phyloP scores from a whole-genome alignment of 2,329 filamentous ascomycete genomes.

The Ascochyta pisi region DNA sequence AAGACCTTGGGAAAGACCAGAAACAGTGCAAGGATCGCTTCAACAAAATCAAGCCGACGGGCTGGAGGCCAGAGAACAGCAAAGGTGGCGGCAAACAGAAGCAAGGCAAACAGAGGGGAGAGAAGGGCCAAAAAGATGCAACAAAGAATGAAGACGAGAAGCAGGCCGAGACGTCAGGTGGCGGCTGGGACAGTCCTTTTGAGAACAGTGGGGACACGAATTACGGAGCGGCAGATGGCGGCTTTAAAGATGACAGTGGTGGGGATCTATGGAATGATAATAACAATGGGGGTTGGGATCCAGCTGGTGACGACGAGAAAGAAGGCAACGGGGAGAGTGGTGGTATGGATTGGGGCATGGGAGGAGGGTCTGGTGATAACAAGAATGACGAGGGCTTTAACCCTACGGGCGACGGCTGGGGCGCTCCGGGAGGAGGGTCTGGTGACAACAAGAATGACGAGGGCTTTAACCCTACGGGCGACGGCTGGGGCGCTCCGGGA shows the following conservation, averaged over 20 bases:
- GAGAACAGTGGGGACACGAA: neutral
- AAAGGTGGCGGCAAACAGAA: slow-evolving; percentile 28
- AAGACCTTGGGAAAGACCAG: slow-evolving; percentile 35
- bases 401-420: no score
- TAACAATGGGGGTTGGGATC: neutral
- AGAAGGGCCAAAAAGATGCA: slow-evolving; percentile 22
- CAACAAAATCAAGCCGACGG: slow-evolving; percentile 45
- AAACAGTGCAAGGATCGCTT: slow-evolving; percentile 35
- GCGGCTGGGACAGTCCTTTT: neutral
- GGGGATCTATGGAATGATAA: neutral
- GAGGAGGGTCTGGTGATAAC: no score
- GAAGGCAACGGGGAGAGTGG: neutral
- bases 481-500: neutral
- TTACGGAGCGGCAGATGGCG: neutral
- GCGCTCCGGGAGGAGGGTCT: neutral
- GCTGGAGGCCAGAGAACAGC: slow-evolving; percentile 21
- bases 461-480: neutral
- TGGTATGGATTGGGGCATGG: neutral
- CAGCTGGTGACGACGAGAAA: neutral
- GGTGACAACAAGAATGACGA: neutral
- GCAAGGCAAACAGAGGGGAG: slow-evolving; percentile 22
- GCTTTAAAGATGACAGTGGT: neutral
- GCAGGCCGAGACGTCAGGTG: slow-evolving; percentile 4
- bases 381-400: neutral
- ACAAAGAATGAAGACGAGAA: slow-evolving; percentile 16